Evolutionary conservation across 2,329 filamentous ascomycete genomes (phyloP).

Genomic region (Biscogniauxia sp.): DNA sequence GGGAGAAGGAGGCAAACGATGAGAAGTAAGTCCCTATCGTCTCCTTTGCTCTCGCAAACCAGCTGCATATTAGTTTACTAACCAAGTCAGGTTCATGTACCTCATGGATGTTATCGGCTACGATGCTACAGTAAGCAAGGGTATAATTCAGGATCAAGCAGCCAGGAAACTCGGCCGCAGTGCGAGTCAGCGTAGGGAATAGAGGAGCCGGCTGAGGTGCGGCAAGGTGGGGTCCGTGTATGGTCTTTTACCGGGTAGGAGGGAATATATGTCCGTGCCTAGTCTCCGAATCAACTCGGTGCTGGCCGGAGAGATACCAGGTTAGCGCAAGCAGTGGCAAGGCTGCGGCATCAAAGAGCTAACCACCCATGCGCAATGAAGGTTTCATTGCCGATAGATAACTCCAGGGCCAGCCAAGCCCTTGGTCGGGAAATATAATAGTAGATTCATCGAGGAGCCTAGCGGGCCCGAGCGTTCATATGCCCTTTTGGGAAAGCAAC

Average conservation of each 20-base stretch:
- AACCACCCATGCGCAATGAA: neutral
- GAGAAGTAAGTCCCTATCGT: constrained; percentile 66
- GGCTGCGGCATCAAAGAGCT: neutral
- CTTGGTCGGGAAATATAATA: neutral
- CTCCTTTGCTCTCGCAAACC: neutral
- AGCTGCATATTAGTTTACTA: constrained; percentile 15
- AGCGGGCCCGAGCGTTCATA: neutral
- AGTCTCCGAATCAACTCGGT: neutral
- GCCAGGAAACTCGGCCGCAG: constrained; percentile 19
- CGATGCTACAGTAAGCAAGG: constrained; percentile 49
- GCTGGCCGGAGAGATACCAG: neutral
- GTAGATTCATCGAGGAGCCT: neutral
- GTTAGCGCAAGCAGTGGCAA: neutral
- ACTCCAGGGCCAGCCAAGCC: neutral
- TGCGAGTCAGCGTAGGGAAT: constrained; percentile 18
- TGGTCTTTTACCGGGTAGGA: too few relatives aligned
- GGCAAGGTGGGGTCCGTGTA: neutral
- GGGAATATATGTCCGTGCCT: neutral
- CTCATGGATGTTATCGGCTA: constrained; percentile 53
- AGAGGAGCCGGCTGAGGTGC: constrained; percentile 4
- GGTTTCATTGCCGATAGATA: neutral
- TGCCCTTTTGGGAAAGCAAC: neutral
- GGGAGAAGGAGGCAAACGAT: constrained; percentile 63
- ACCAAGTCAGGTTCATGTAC: constrained; percentile 45
- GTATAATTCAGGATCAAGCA: constrained; percentile 42